These are phyloP conservation scores for Rhodamnia rubescens DNA, from an alignment of 345 rosid genomes.

Conservation along the genomic window DNA sequence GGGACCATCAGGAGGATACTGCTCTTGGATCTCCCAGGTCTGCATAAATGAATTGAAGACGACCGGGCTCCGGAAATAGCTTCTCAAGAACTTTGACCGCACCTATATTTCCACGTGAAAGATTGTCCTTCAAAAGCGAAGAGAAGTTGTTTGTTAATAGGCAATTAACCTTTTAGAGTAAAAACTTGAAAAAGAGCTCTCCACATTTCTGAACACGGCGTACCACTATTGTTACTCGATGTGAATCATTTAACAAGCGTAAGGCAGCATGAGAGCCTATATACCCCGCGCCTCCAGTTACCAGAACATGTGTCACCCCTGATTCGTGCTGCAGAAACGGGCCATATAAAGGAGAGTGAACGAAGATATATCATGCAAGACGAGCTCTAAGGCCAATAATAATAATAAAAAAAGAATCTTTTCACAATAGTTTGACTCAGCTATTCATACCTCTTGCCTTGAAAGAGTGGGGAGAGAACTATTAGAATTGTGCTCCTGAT, in stretches of 20 bases:
- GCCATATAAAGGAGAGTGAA: background rate
- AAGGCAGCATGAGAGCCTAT: conserved; percentile 73
- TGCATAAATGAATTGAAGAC: conserved; percentile 86
- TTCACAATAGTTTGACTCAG: background rate
- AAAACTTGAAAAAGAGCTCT: background rate
- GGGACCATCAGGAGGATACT: conserved; percentile 32
- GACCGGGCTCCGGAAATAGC: conserved; percentile 86
- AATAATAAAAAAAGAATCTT: background rate
- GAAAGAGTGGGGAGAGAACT: background rate
- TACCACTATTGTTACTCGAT: conserved; percentile 69
- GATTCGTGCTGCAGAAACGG: conserved; percentile 35
- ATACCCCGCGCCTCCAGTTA: conserved; percentile 78
- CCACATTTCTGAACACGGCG: background rate
- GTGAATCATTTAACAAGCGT: conserved; percentile 51
- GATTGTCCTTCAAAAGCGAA: conserved; percentile 63
- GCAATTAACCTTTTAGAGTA: background rate
- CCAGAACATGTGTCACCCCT: conserved; percentile 53
- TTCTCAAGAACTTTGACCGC: conserved; percentile 75
- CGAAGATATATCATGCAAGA: background rate
- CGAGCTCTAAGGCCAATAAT: background rate
- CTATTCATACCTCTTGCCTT: background rate
- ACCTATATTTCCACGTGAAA: conserved; percentile 91
- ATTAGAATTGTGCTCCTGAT: background rate
- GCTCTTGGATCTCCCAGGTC: conserved; percentile 85
- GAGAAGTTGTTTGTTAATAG: background rate